Evolutionary conservation across 2,329 filamentous ascomycete species (phyloP), one percentile per base, ranked within the genome.

Genomic region (Aspergillus nomiae): DNA sequence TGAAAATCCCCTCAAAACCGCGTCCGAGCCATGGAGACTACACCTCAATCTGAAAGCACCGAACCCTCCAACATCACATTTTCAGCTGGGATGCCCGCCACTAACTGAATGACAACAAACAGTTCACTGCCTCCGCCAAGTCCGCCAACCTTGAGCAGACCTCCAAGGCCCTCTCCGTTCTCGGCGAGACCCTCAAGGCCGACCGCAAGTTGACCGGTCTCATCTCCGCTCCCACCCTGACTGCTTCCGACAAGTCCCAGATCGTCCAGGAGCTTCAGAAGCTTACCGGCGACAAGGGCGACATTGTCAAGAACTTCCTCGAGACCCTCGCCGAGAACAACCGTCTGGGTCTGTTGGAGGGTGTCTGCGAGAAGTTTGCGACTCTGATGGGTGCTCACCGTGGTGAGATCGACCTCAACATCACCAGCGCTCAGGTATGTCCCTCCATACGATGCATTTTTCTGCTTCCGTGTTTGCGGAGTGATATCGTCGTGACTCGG

Each of bases 111-210:
- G 10, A 7, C 11, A 14, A 26, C n/a, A 19, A 60, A 59, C 63
- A 99, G 95, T 99, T 97, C 89, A 98, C 94, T 70, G 95, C 95
- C 68, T 92, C 94, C 73, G 89, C 90, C 79, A 99, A 98, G 87
- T 88, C 89, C 71, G 90, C 90, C 65, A 83, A 88, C 71, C 90
- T 99, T 81, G 95, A 99, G 75, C 85, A 87, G 76, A 93, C 92
- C 70, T 90, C 94, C 79, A 92, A 89, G 82, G 90, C 92, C 70
- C 85, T 99, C 75, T 83, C 85, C 76, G 85, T 81, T 74, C 90
- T 99, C 76, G 81, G 83, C 77, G 82, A 84, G 67, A 84, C 94
- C 73, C 86, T 96, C 83, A 85, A 90, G 82, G 91, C 88, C 83
- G 95, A 99, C 81, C 63, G 86, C 74, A 96, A 96, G 85, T 91